Base-by-base conservation (phyloP, 306 rosid species). In the Trifolium dubium region DNA sequence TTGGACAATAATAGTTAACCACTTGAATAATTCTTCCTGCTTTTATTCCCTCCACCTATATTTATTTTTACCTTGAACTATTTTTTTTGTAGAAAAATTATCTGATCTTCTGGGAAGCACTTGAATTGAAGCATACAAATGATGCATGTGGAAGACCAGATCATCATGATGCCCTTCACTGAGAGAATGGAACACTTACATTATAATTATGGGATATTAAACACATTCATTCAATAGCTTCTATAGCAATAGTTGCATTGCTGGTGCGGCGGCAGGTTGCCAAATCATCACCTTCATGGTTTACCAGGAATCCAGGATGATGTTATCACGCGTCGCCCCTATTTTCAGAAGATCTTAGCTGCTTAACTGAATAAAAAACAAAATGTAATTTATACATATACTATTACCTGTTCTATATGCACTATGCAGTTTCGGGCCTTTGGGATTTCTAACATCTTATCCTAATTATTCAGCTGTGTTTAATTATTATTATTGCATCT, bases 71-170 rank as follows among this genome's bases (percentile, higher is more conserved):
- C 40, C 30, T 53, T 75, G 67, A 73, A 32, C 74, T 64, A 66
- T n/a, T 62, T 67, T 67, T 81, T 10, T 6, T 79, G 81, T 73
- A 86, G 91, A 90, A 73, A 75, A 62, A 64, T 63, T 55, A 61
- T 71, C 81, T 18, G 72, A 58, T 74, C 49, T 59, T 79, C 67
- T 40, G 71, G 72, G 51, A 37, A 72, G 77, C 62, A 77, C 41
- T 74, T 35, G 47, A 66, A 44, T 69, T 44, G 51, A 72, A 79
- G 43, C 81, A 50, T 30, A 64, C 68, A 51, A 62, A 43, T 74
- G 79, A 77, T 74, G 39, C 84, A 72, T 4, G 81, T 66, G 61
- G 68, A 61, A 10, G 73, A 5, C 49, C 49, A 55, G 37, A 64
- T 76, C 73, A 47, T 35, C 71, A 37, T 53, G 61, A 63, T 40